These are phyloP conservation scores for Angophora floribunda DNA, from an alignment of 345 rosid genomes.

Conservation along the genomic window DNA sequence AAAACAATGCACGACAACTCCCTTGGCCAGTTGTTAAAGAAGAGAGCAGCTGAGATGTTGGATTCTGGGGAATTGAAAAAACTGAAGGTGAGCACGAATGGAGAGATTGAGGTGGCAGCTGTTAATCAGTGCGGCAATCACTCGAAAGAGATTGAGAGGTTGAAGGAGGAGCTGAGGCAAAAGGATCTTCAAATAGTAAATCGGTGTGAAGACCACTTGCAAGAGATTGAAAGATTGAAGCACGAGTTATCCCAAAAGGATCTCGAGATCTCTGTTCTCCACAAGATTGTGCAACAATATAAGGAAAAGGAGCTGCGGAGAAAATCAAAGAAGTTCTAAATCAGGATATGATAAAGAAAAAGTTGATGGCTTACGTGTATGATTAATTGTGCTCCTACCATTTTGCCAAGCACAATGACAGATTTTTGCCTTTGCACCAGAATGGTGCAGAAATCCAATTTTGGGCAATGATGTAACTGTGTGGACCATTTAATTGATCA, in stretches of 20 bases:
- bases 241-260: not conserved
- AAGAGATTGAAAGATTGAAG: conserved; percentile 5
- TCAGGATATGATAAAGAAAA: not conserved
- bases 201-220: not conserved
- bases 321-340: not conserved
- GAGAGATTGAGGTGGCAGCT: conserved; percentile 3
- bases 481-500: not conserved
- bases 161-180: conserved; percentile 37
- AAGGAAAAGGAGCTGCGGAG: not conserved
- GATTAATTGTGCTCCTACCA: not conserved
- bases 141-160: conserved; percentile 35
- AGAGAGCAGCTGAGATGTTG: conserved; percentile 14
- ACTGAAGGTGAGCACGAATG: conserved; percentile 3
- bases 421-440: not conserved
- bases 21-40: conserved; percentile 6
- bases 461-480: not conserved
- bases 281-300: not conserved
- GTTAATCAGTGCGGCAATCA: conserved; percentile 5
- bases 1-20: conserved; percentile 26
- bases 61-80: conserved; percentile 20
- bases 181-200: conserved; percentile 23
- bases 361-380: not conserved
- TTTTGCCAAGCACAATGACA: not conserved
- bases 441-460: not conserved
- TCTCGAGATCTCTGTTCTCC: conserved; percentile 1